These are phyloP conservation scores for Russula emetica DNA, from an alignment of 768 basidiomycete species.

Conservation along the genomic window DNA sequence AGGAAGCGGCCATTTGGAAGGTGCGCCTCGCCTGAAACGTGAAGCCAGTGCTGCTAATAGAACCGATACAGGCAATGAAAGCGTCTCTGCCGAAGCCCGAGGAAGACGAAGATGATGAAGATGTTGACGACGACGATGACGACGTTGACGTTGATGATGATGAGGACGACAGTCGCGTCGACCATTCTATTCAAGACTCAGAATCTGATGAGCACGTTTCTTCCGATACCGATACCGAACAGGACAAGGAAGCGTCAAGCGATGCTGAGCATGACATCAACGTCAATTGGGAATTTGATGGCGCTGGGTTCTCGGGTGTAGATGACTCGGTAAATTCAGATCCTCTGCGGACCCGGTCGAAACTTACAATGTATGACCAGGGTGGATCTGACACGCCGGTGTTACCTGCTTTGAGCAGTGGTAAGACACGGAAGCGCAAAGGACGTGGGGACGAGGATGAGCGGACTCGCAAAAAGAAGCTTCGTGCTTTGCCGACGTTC, in stretches of 20 bases:
- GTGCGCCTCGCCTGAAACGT: slow-evolving; percentile 39
- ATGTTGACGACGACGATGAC: slow-evolving; percentile 30
- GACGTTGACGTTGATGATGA: slow-evolving; percentile 24
- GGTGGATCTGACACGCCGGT: slow-evolving; percentile 47
- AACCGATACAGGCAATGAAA: slow-evolving; percentile 70
- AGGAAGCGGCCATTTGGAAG: slow-evolving; percentile 86
- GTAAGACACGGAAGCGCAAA: slow-evolving; percentile 45
- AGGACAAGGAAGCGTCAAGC: slow-evolving; percentile 29
- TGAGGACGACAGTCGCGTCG: slow-evolving; percentile 10
- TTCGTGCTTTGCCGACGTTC: slow-evolving; percentile 68
- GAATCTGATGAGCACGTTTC: slow-evolving; percentile 40
- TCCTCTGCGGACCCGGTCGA: slow-evolving; percentile 44
- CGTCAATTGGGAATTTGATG: slow-evolving; percentile 14
- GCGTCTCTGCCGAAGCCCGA: slow-evolving; percentile 64
- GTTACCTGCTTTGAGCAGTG: slow-evolving; percentile 50
- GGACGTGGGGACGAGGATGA: slow-evolving; percentile 37
- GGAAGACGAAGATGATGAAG: slow-evolving; percentile 32
- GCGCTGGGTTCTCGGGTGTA: slow-evolving; percentile 56
- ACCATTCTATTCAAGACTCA: slow-evolving; percentile 26
- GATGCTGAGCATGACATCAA: slow-evolving; percentile 31
- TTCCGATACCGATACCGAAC: slow-evolving; percentile 20
- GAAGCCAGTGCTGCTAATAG: slow-evolving; percentile 3
- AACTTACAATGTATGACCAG: slow-evolving; percentile 58
- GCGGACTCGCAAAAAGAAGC: slow-evolving; percentile 60
- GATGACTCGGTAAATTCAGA: slow-evolving; percentile 63